A percentile compares a stretch with the other conserved stretches of the same genome.
phyloP scores from a whole-genome alignment of 768 basidiomycete species.

The Leccinellum rugosiceps region DNA sequence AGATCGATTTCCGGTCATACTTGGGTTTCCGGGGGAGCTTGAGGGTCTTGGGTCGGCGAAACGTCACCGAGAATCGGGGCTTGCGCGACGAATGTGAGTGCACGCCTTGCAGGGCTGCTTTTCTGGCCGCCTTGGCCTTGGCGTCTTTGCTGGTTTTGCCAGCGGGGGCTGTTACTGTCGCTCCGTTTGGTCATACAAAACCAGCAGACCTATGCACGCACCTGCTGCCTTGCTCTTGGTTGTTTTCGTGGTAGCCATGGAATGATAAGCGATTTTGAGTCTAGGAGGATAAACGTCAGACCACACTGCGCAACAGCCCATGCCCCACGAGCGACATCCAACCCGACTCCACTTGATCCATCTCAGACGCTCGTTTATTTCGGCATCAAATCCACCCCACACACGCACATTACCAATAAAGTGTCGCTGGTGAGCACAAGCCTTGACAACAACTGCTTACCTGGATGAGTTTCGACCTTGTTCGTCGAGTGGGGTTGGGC shows the following conservation, averaged over 20 bases:
- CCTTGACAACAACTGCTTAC: constrained; percentile 11
- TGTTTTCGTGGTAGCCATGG: constrained; percentile 69
- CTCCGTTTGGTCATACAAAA: constrained; percentile 12
- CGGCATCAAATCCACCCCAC: neutral
- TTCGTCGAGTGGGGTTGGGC: constrained; percentile 17
- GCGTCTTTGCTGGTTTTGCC: constrained; percentile 40
- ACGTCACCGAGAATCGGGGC: constrained; percentile 80
- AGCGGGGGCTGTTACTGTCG: constrained; percentile 8
- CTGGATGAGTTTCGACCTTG: constrained; percentile 30
- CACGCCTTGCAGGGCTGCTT: constrained; percentile 89
- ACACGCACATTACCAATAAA: neutral
- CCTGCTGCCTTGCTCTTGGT: constrained; percentile 60
- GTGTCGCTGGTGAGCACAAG: neutral
- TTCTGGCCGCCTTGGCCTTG: constrained; percentile 94
- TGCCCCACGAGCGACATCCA: constrained; percentile 17
- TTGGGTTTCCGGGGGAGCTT: constrained; percentile 77
- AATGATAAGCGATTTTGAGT: constrained; percentile 1
- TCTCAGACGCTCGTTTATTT: constrained; percentile 1
- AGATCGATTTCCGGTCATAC: constrained; percentile 94
- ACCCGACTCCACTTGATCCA: constrained; percentile 19
- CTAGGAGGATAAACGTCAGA: constrained; percentile 12
- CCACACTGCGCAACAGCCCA: neutral
- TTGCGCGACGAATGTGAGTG: constrained; percentile 76
- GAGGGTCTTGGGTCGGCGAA: constrained; percentile 96
- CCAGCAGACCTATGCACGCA: constrained; percentile 29